Evolutionary conservation across 106 monocot genomes (phyloP), one percentile per base, ranked within the genome.

Genomic region (Dendrobium catenatum): DNA sequence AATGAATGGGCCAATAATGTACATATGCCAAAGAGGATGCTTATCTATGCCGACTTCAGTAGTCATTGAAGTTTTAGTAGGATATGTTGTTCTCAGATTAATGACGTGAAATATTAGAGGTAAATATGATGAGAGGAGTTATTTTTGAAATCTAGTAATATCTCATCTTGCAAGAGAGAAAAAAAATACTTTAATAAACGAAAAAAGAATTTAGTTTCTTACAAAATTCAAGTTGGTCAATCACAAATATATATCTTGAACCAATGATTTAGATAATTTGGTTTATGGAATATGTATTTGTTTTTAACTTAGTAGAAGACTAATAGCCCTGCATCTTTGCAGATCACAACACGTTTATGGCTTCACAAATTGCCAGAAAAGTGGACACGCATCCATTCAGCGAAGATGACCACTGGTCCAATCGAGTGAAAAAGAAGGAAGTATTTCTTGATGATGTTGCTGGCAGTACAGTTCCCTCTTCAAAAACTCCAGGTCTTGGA

Each of bases 371-470:
- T 48, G 64, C 24, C 15, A 42, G 79, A 83, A 68, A 24, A 67
- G 79, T 27, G 18, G 73, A 72, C 67, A 3, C 33, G 15, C 76
- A 80, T 13, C 19, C 79, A 58, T 33, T 68, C 43, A 51, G 33
- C 29, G 86, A 83, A 48, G 89, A 89, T 20, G 88, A 91, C 5
- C 79, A 61, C 42, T 83, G 81, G 81, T 83, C 87, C 33, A 85
- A 83, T 59, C 85, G 59, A 80, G 77, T 81, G 76, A 91, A 91
- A 81, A 89, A 89, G 78, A 83, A 79, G 74, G 89, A 91, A 79
- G 44, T 87, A 58, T 83, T 85, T 66, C 89, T 91, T 40, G 91
- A 91, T 79, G 88, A 89, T 61, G 91, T 88, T 31, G 89, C 88
- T 33, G 84, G 81, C 3, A 76, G 83, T 44, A 24, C 83, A 61